Base-by-base conservation (phyloP, 1,139 yeast species). In the Candida gigantensis region DNA sequence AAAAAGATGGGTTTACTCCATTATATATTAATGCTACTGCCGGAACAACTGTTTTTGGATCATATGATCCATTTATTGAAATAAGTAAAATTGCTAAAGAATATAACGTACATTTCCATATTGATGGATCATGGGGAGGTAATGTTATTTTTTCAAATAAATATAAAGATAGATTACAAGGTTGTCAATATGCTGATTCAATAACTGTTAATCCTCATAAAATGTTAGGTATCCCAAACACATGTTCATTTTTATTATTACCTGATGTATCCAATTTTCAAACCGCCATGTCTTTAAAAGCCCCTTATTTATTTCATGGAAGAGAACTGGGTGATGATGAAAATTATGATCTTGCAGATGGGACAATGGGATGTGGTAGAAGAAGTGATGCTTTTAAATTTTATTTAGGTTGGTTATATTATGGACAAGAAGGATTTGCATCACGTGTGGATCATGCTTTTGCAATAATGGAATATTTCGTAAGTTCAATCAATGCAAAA, bases 101-200 rank as follows among this genome's bases (percentile, higher is more conserved):
- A 42, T 56, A 81, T 57, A 58, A 71, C 17, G 41, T 79, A 11
- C 86, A 95, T 90, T 75, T 84, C 58, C 96, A 87, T 55, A 77
- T 87, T 30, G 96, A 87, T 60, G 96, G 94, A 1, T 84, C 94
- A 6, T 86, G 95, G 95, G 96, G 96, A 28, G 96, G 94, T 10
- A 86, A 87, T 51, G 83, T 84, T 7, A 72, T 83, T 0, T 87
- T 86, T 60, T 80, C 89, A 19, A 47, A 56, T 0, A 63, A 50
- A n/a, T 77, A 79, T 39, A 58, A 57, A 26, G 40, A 58, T 37
- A 72, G 74, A 50, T 57, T 87, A 47, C 52, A 57, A 6, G 96
- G 96, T 1, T 58, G 76, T 24, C 75, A 83, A 33, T 55, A 70
- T 19, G 95, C 94, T 2, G 78, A 86, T 57, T 83, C 92, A n/a